A percentile compares a stretch with the other conserved stretches of the same genome.
Conservation (phyloP, 805 yeast genomes). For the Jamesozyma jinghongensis region DNA sequence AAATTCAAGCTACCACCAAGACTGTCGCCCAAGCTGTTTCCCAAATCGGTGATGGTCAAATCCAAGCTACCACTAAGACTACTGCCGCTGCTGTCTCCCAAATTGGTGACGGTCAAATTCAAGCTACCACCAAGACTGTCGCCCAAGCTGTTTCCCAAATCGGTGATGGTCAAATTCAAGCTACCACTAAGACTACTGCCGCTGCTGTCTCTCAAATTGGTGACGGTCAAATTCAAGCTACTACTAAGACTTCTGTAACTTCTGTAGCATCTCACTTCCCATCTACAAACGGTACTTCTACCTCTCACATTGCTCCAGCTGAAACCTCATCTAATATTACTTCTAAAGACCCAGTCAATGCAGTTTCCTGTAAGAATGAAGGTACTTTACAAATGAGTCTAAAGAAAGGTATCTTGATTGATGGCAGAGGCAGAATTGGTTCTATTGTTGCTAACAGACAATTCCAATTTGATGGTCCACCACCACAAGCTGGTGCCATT, state of each 20-base stretch:
- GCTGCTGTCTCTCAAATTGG: too few species aligned
- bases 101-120: slow-evolving; percentile 53
- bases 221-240: slow-evolving; percentile 33
- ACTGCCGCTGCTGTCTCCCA: slow-evolving; percentile 38
- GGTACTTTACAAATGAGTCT: slow-evolving; percentile 50
- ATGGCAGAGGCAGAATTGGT: slow-evolving; percentile 59
- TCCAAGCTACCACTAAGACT: slow-evolving; percentile 19
- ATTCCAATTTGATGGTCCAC: slow-evolving; percentile 81
- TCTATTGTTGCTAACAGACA: slow-evolving; percentile 77
- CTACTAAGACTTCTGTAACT: slow-evolving; percentile 23
- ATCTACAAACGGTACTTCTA: slow-evolving; percentile 17
- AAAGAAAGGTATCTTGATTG: slow-evolving; percentile 43
- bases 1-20: slow-evolving; percentile 29
- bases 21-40: slow-evolving; percentile 20
- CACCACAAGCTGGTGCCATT: slow-evolving; percentile 73
- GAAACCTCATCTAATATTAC: slow-evolving; percentile 12
- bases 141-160: slow-evolving; percentile 14
- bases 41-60: slow-evolving; percentile 17
- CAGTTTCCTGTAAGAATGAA: slow-evolving; percentile 37
- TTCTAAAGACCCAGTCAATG: slow-evolving; percentile 29
- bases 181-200: too few species aligned
- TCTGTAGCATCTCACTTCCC: too few species aligned
- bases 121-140: slow-evolving; percentile 25
- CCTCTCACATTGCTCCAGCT: slow-evolving; percentile 30
- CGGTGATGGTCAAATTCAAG: not conserved